Base-by-base conservation (phyloP, 441 rosid species). In the Pelargonium cotyledonis region DNA sequence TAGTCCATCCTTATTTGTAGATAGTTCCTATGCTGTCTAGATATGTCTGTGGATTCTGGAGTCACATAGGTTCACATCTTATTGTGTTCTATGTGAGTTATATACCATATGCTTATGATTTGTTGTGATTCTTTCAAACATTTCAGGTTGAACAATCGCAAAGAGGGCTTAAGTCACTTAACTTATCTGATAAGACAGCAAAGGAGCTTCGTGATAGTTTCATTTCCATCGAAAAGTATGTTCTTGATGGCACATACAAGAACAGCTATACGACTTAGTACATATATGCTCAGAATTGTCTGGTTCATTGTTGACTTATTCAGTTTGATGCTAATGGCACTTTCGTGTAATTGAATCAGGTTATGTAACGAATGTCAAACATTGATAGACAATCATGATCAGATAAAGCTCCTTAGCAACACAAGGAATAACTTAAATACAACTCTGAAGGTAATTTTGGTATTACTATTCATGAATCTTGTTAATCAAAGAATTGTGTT, bases 301-400 rank as follows among this genome's bases (percentile, higher is more conserved):
- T 58, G 63, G 31, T 11, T 58, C 63, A 58, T 57, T 35, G 29
- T 8, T 8, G 63, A 58, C 9, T 19, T 58, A 23, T 58, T 58
- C 63, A 58, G 63, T 26, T 58, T 58, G 63, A 58, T 58, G 12
- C 31, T 21, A 58, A 19, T 58, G 31, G 29, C 12, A 3, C 63
- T 19, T 21, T 58, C 63, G 14, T 68, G 29, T 58, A 16, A 58
- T 2, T 80, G 67, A 41, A 18, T 71, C 86, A 95, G 99, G 80
- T 84, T 88, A 64, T 95, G 99, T 68, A 96, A 83, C 73, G 99
- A 95, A 79, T 95, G 99, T 72, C 99, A 95, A 81, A 95, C 79
- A 58, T 88, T 95, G 81, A 95, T 95, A 73, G 97, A 92, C 43
- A 95, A 95, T 77, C 98, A 95, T 70, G 98, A 95, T 80, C 98